A percentile compares a stretch with the other conserved stretches of the same genome.
Conservation (phyloP, 352 stramenopile genomes). For the Phytophthora macrochlamydospora region DNA sequence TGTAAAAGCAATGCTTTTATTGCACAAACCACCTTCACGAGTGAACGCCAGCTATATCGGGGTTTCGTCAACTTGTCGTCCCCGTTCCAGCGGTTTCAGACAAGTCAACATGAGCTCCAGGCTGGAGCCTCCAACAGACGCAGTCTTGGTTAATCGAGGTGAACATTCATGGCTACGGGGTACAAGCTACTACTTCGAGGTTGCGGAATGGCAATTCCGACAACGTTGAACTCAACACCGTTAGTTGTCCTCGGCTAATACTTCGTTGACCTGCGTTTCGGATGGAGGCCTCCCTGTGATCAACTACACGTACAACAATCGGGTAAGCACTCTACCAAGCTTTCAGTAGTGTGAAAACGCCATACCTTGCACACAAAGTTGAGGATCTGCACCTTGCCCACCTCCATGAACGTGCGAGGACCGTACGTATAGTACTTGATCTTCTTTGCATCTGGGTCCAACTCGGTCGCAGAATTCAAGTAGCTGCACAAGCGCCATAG, state of each 20-base stretch:
- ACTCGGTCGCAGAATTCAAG: constrained; percentile 63
- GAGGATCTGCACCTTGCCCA: constrained; percentile 87
- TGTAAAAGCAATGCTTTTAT: too few species aligned
- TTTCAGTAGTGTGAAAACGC: neutral
- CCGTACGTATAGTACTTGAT: constrained; percentile 79
- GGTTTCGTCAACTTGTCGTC: too few species aligned
- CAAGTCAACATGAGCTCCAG: too few species aligned
- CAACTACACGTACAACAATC: constrained; percentile 35
- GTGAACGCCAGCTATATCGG: too few species aligned
- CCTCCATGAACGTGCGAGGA: constrained; percentile 67
- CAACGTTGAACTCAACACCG: neutral
- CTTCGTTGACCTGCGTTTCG: constrained; percentile 72
- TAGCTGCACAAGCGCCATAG: constrained; percentile 44
- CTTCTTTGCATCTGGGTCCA: constrained; percentile 81
- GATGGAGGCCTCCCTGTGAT: constrained; percentile 70
- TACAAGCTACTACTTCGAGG: too few species aligned
- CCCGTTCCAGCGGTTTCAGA: too few species aligned
- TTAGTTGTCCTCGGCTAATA: constrained; percentile 64
- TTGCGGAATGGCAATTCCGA: too few species aligned
- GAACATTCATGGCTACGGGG: too few species aligned
- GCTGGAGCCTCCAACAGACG: too few species aligned
- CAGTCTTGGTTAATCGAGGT: too few species aligned
- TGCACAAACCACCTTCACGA: too few species aligned
- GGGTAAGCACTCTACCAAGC: too few species aligned
- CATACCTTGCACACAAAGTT: constrained; percentile 89